Base-by-base conservation (phyloP, 2,329 filamentous ascomycete species). In the Monosporascus sp. region DNA sequence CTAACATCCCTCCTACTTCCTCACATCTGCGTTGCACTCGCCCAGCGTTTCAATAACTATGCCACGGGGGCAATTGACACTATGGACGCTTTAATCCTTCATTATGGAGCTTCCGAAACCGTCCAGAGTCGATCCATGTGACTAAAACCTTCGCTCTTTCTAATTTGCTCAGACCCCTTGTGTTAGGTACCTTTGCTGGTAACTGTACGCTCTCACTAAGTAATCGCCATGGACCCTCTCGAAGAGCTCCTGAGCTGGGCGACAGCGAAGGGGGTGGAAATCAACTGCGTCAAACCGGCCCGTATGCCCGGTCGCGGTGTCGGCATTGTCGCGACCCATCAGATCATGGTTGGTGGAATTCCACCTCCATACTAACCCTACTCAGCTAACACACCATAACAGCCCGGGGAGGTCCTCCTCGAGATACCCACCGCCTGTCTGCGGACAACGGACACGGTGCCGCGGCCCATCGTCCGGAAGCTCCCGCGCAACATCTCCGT, bases 251-350 rank as follows among this genome's bases (percentile, higher is more conserved):
- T 86, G 3, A 64, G 77, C 54, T 96, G 90, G 89, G 86, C 87
- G 2, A 67, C 76, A 44, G 70, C 72, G 1, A 78, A 83, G 53
- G 88, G 88, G 15, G 79, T 95, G 27, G 70, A 78, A 37, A 80
- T 90, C 59, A 77, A 86, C 61, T 85, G 85, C 27, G 82, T 95
- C 48, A 74, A 75, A 2, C 85, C 90, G 5, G 78, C 83, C 41
- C 75, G 75, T 39, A 84, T 96, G 17, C 81, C 85, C 6, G 87
- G 85, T 2, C 79, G 88, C 51, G 91, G 91, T 27, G 80, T 94
- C 50, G 91, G 92, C 47, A 84, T 96, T 53, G 78, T 92, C 49
- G 87, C 90, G 5, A 85, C 82, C 14, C 78, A 80, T 27, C 72
- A 79, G 15, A 78, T 94, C 56, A 74, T 87, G 72, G 88, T 89